These are phyloP conservation scores for Euryodendron excelsum DNA, from an alignment of 148 eudicot species.

Conservation along the genomic window DNA sequence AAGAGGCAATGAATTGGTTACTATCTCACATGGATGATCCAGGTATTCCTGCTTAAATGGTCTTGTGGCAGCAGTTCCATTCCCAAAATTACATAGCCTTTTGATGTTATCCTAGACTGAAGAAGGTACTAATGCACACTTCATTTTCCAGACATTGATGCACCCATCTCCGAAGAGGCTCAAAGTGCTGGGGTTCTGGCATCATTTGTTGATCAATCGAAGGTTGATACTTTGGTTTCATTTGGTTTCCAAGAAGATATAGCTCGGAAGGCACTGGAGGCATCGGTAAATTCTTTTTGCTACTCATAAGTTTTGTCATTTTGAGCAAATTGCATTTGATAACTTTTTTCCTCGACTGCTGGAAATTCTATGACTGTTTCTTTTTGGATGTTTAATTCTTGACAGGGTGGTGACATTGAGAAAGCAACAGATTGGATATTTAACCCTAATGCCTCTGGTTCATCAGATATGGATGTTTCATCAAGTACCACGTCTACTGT, in stretches of 20 bases:
- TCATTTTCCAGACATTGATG: slow-evolving; percentile 70
- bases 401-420: slow-evolving; percentile 88
- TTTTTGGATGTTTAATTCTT: slow-evolving; percentile 13
- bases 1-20: slow-evolving; percentile 98
- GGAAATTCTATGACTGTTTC: neutral
- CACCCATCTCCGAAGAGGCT: slow-evolving; percentile 50
- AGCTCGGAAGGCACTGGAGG: slow-evolving; percentile 73
- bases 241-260: slow-evolving; percentile 83
- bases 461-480: slow-evolving; percentile 62
- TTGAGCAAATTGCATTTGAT: neutral
- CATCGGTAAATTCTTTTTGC: slow-evolving; percentile 49
- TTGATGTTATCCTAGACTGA: neutral
- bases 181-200: slow-evolving; percentile 28
- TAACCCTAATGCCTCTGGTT: slow-evolving; percentile 47
- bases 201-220: slow-evolving; percentile 61
- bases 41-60: slow-evolving; percentile 38
- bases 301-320: neutral
- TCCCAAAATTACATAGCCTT: neutral
- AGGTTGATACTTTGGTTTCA: slow-evolving; percentile 63
- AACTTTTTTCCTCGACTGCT: neutral
- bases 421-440: slow-evolving; percentile 98
- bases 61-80: neutral
- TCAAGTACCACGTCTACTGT: slow-evolving; percentile 39
- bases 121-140: slow-evolving; percentile 3
- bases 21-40: slow-evolving; percentile 95